Evolutionary conservation across 106 monocot genomes (phyloP), one percentile per base, ranked within the genome.

Genomic region (Chionographis japonica): DNA sequence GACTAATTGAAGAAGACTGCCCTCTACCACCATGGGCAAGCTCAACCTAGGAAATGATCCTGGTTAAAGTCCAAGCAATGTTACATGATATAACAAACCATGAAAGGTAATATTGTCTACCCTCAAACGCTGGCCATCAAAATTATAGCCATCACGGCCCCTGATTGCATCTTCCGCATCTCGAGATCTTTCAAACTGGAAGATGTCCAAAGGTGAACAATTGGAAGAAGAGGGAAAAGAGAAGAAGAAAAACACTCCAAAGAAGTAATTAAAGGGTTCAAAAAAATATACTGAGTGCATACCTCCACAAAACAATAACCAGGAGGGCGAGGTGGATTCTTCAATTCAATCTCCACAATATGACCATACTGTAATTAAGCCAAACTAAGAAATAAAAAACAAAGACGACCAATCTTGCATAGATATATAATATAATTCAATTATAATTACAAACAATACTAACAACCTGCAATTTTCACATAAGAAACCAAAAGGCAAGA

Each of bases 241-340:
- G 15, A 15, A n/a, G n/a, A n/a, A 14, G 54, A 54, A 5, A 54
- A 54, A 13, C n/a, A 0, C 54, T 15, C 6, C 13, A 51, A 51
- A 4, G 13, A 11, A 2, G 51, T 59, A 11, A 35, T 8, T 2
- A 9, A 6, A 59, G 10, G 14, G 18, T 27, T 3, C 7, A n/a
- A 52, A 51, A 50, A 13, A 43, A 27, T 50, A 52, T 12, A 8
- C 35, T 8, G 20, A 53, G 8, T 40, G 10, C 57, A 13, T 77
- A 90, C 94, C 94, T 94, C 94, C 43, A 94, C 82, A 81, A 94
- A 90, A 78, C 84, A 84, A 77, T 78, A 94, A 60, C 88, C 90
- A 65, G 94, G 94, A 40, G 90, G 90, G 18, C 90, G 84, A 54
- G 94, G 94, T 52, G 94, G 94, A 77, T 82, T 81, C 62, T 94